These are phyloP conservation scores for Podaxis sp. DNA, from an alignment of 768 basidiomycete genomes.

Conservation along the genomic window DNA sequence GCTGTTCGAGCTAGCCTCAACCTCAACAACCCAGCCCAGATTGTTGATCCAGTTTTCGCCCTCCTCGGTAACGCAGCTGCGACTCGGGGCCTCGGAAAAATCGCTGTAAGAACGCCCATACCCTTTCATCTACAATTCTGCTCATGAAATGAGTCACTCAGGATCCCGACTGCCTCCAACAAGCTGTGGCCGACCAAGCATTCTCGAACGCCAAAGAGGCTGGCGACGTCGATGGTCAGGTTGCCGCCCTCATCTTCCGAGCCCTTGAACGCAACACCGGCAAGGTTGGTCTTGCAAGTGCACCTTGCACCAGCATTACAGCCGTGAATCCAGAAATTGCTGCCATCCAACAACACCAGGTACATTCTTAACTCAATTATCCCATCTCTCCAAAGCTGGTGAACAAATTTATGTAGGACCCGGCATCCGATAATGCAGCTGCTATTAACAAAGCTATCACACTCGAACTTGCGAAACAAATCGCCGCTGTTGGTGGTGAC, in stretches of 20 bases:
- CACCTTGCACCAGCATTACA: slow-evolving; percentile 51
- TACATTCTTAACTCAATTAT: slow-evolving; percentile 13
- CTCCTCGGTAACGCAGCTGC: slow-evolving; percentile 70
- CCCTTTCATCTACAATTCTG: neutral
- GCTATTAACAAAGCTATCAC: slow-evolving; percentile 63
- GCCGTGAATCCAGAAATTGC: slow-evolving; percentile 67
- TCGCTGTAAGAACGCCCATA: slow-evolving; percentile 38
- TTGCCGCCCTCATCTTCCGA: slow-evolving; percentile 59
- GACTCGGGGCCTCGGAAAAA: slow-evolving; percentile 48
- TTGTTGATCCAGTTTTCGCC: slow-evolving; percentile 62
- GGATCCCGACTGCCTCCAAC: slow-evolving; percentile 64
- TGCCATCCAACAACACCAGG: slow-evolving; percentile 62
- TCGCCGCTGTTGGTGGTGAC: slow-evolving; percentile 61
- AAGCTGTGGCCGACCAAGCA: slow-evolving; percentile 65
- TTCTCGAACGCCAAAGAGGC: slow-evolving; percentile 73
- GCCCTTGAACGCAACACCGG: slow-evolving; percentile 69
- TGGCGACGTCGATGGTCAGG: slow-evolving; percentile 54
- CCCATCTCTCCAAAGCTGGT: neutral
- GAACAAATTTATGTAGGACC: slow-evolving; percentile 40
- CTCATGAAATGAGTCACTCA: slow-evolving; percentile 19
- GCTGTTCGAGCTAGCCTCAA: slow-evolving; percentile 47
- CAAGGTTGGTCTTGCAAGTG: slow-evolving; percentile 44
- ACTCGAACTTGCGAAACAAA: slow-evolving; percentile 64
- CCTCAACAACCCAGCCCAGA: slow-evolving; percentile 58
- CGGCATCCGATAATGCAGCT: slow-evolving; percentile 57